Conservation (phyloP, 768 basidiomycete species). For the Termitomyces sp. region DNA sequence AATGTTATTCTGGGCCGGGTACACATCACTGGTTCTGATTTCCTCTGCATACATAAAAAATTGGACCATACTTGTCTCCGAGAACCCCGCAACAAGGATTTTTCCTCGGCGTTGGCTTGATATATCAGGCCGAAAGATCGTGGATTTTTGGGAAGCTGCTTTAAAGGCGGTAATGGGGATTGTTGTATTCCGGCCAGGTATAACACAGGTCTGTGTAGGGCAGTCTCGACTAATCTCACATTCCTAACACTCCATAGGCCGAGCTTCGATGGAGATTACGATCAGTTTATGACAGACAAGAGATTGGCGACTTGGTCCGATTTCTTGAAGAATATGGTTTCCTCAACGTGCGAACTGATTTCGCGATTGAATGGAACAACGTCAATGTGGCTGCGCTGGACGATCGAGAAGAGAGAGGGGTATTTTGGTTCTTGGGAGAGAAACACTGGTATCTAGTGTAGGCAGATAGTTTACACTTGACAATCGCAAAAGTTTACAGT, state of each 20-base stretch:
- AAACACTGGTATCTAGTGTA: conserved; percentile 68
- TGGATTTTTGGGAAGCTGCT: conserved; percentile 69
- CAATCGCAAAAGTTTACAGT: not conserved
- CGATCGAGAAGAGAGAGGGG: conserved; percentile 43
- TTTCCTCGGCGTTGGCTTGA: conserved; percentile 78
- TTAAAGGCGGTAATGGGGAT: conserved; percentile 62
- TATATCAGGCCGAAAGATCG: conserved; percentile 54
- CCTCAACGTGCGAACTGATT: conserved; percentile 28
- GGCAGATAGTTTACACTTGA: not conserved
- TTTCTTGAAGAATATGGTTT: conserved; percentile 50
- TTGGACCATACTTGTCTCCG: conserved; percentile 56
- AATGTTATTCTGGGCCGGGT: conserved; percentile 66
- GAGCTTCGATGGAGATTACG: conserved; percentile 71
- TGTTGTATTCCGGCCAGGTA: conserved; percentile 66
- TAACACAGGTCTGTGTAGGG: conserved; percentile 52
- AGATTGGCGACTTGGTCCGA: conserved; percentile 57
- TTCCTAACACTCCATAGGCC: conserved; percentile 30
- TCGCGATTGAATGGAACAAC: conserved; percentile 15
- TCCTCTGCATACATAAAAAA: conserved; percentile 41
- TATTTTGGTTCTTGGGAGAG: conserved; percentile 54
- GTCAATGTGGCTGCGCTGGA: conserved; percentile 31
- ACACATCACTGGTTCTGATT: conserved; percentile 47
- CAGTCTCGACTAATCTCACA: not conserved
- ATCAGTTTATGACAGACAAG: conserved; percentile 70
- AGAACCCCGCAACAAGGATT: conserved; percentile 36